Percentiles rank a stretch among this genome's conserved stretches.
Evolutionary conservation across 345 rosid species (phyloP).

Genomic region (Tarenaya hassleriana): DNA sequence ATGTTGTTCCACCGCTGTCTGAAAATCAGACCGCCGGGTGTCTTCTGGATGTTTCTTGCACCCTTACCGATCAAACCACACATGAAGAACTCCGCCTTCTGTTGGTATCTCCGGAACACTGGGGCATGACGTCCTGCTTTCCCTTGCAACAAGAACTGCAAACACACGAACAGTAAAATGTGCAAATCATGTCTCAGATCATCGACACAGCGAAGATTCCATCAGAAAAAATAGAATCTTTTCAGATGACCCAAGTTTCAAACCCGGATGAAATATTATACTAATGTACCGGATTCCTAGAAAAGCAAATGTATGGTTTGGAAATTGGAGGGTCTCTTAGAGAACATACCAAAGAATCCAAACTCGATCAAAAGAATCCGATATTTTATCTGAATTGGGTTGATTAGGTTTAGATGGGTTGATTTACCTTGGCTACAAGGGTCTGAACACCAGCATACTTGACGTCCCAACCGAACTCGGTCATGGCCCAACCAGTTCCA

Average conservation of each 20-base stretch:
- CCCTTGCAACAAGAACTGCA: slow-evolving; percentile 89
- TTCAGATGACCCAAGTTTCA: slow-evolving; percentile 13
- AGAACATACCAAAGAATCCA: no score
- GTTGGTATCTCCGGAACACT: slow-evolving; percentile 63
- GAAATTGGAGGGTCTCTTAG: no score
- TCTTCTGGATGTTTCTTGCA: slow-evolving; percentile 52
- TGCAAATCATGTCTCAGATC: no score
- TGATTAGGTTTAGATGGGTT: no score
- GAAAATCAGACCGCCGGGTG: slow-evolving; percentile 91
- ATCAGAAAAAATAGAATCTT: no score
- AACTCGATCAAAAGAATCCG: no score
- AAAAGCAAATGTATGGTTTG: no score
- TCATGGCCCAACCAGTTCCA: slow-evolving; percentile 92
- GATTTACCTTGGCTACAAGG: slow-evolving; percentile 89
- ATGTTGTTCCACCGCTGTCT: slow-evolving; percentile 95
- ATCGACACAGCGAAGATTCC: no score
- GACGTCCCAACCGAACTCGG: slow-evolving; percentile 98
- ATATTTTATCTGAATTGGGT: no score
- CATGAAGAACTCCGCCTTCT: slow-evolving; percentile 89
- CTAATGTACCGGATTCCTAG: no score
- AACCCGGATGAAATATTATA: no score
- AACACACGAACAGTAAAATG: neutral
- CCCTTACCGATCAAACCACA: slow-evolving; percentile 83
- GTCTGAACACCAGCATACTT: slow-evolving; percentile 98
- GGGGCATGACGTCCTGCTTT: slow-evolving; percentile 58